Base-by-base conservation (phyloP, 495 filamentous ascomycete species). In the Xylaria curta region DNA sequence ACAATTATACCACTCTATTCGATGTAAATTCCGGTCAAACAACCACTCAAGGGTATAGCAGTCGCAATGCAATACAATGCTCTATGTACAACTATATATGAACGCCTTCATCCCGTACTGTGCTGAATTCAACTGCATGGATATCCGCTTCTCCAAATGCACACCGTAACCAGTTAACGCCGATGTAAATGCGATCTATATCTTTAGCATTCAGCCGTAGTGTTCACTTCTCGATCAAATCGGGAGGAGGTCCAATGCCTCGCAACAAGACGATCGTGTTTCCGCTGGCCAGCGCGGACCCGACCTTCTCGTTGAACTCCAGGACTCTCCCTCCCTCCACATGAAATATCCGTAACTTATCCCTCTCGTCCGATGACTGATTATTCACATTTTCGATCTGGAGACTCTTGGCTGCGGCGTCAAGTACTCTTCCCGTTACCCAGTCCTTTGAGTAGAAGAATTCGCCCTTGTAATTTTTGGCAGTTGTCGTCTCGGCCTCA, bases 301-400 rank as follows among this genome's bases (percentile, higher is more conserved):
- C 95, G 26, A 91, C 81, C 81, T 94, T 92, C 81, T 97, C 94
- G 28, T 88, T 89, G 80, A 98, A 99, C 60, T 92, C 92, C 73
- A 99, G 77, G 70, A 98, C 83, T 68, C 93, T 82, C 1, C 97
- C 97, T 0, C 90, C 91, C 78, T 98, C 96, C 0, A 98, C 92
- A 80, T 98, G 95, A 69, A 96, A 99, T 1, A 99, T 88, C 47
- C 95, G 80, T 73, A 99, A 76, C 76, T 89, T 89, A 40, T 92
- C 91, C 81, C 92, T 90, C 83, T 97, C 94, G 19, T 91, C 87
- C 36, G 86, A 89, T 24, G 85, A 91, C 68, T 93, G 87, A 78
- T 97, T 98, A 76, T 98, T 98, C 71, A 97, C 74, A 79, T 98
- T 98, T 81, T 93, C 86, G 47, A 97, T 89, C 78, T 92, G 90